Conservation (phyloP, 768 basidiomycete species). For the Agrocybe chaxingu region DNA sequence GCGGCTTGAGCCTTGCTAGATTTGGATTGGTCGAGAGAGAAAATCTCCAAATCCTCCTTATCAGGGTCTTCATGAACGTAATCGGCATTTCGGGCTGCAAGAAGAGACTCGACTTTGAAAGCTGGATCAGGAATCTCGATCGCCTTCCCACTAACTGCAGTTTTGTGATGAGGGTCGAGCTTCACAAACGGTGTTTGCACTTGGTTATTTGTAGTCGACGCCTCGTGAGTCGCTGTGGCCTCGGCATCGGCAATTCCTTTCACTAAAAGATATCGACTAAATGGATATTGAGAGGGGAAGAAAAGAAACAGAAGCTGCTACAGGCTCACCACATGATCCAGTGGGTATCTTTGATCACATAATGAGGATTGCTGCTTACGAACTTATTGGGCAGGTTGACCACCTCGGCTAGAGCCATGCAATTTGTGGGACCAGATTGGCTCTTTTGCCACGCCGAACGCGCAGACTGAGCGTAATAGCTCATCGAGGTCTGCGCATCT, state of each 20-base stretch:
- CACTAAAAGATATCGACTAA: constrained; percentile 63
- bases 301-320: not conserved
- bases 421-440: constrained; percentile 39
- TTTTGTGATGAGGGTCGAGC: constrained; percentile 46
- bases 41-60: constrained; percentile 45
- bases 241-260: constrained; percentile 23
- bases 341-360: constrained; percentile 59
- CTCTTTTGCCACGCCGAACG: constrained; percentile 51
- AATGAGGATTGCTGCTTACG: constrained; percentile 47
- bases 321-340: constrained; percentile 66
- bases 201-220: constrained; percentile 9
- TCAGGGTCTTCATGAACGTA: constrained; percentile 43
- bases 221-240: constrained; percentile 4
- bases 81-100: constrained; percentile 37
- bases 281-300: not conserved
- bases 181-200: constrained; percentile 35
- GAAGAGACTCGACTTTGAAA: constrained; percentile 47
- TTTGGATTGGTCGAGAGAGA: constrained; percentile 26
- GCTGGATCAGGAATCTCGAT: constrained; percentile 59
- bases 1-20: constrained; percentile 5
- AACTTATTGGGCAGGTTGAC: constrained; percentile 60
- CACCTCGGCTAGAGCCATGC: constrained; percentile 62
- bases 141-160: constrained; percentile 31
- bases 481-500: constrained; percentile 49
- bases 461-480: constrained; percentile 33